A percentile compares a stretch with the other conserved stretches of the same genome.
These are phyloP conservation scores for Spergularia marina DNA, from an alignment of 148 eudicot species.

Conservation along the genomic window DNA sequence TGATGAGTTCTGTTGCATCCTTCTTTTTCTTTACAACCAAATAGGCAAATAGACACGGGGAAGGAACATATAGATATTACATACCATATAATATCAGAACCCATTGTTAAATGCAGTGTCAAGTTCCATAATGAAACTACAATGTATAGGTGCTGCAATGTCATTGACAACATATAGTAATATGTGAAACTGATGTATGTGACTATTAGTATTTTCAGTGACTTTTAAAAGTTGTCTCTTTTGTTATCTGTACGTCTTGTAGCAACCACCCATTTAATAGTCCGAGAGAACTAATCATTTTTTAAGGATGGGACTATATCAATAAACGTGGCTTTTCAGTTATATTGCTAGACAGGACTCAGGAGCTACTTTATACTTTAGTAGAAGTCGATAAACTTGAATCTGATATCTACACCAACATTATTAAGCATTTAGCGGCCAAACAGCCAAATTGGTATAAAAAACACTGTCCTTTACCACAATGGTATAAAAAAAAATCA, in stretches of 20 bases:
- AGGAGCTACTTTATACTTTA: too few relatives aligned
- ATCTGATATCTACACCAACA: too few relatives aligned
- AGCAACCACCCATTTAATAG: too few relatives aligned
- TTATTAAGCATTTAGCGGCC: too few relatives aligned
- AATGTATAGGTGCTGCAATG: background rate
- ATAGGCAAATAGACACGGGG: background rate
- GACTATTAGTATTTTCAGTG: background rate
- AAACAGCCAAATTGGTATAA: too few relatives aligned
- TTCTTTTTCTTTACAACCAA: background rate
- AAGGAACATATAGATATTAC: background rate
- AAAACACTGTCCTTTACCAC: too few relatives aligned
- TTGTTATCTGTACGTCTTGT: background rate
- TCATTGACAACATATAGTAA: background rate
- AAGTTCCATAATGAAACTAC: constrained; percentile 6
- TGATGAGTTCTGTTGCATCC: background rate
- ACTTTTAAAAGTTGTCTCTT: background rate
- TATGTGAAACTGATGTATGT: background rate
- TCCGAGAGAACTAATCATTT: too few relatives aligned
- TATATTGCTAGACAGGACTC: too few relatives aligned
- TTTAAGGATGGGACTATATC: too few relatives aligned
- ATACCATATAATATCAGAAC: background rate
- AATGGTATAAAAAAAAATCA: too few relatives aligned
- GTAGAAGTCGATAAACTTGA: too few relatives aligned
- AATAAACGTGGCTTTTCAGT: too few relatives aligned
- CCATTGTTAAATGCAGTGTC: background rate